Evolutionary conservation across 2,329 filamentous ascomycete genomes (phyloP).

Genomic region (Xylaria sp.): DNA sequence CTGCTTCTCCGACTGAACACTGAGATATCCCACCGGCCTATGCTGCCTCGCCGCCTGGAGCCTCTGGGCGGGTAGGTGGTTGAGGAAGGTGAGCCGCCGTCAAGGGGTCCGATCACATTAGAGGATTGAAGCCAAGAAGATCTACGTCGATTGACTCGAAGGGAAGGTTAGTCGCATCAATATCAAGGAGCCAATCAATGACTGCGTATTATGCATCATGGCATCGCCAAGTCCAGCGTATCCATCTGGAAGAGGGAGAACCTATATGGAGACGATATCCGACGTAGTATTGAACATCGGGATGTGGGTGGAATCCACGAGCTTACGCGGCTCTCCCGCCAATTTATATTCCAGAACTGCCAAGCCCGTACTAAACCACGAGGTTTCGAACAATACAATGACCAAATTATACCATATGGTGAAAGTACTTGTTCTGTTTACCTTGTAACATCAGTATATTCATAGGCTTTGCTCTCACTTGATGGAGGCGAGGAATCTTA

Average conservation of each 20-base stretch:
- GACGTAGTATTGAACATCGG: constrained; percentile 20
- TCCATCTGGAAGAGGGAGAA: background rate
- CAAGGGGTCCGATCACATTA: background rate
- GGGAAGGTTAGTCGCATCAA: constrained; percentile 9
- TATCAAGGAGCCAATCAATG: constrained; percentile 25
- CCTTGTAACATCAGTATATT: background rate
- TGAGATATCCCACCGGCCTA: constrained; percentile 9
- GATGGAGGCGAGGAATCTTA: background rate
- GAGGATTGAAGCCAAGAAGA: constrained; percentile 8
- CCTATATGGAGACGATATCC: background rate
- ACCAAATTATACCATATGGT: background rate
- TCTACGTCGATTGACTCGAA: constrained; percentile 13
- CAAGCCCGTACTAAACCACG: constrained; percentile 14
- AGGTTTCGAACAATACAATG: background rate
- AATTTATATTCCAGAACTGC: constrained; percentile 20
- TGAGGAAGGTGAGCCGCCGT: constrained; percentile 18
- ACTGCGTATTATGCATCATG: constrained; percentile 22
- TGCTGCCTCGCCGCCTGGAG: constrained; percentile 12
- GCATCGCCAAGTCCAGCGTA: constrained; percentile 17
- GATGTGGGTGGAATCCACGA: constrained; percentile 27
- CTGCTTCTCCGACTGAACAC: constrained; percentile 9
- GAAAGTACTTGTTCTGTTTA: background rate
- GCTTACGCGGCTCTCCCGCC: constrained; percentile 31
- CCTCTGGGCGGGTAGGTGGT: constrained; percentile 3
- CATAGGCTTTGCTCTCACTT: background rate